Base-by-base conservation (phyloP, 2,329 filamentous ascomycete species). In the Colletotrichum eleusines region DNA sequence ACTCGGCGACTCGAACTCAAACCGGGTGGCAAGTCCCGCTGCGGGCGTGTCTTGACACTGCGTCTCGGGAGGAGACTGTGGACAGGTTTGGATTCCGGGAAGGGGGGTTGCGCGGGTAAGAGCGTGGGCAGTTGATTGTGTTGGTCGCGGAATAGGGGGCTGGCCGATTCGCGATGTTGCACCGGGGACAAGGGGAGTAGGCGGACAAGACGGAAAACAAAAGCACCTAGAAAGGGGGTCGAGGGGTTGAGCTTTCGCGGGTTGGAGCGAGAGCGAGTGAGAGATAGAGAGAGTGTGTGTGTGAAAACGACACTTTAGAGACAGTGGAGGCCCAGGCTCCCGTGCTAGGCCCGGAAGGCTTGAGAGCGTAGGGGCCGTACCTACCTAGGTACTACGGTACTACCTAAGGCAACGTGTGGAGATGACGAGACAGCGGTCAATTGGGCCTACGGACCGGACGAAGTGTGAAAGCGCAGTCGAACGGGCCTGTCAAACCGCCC, bases 11-110 rank as follows among this genome's bases (percentile, higher is more conserved):
- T 69, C 58, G 69, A 69, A 63, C 64, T 67, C 69, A 69, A 68
- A 69, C 64, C 53, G 69, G 40, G 46, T 65, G 69, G 69, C 46
- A 71, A 63, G 58, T 69, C 44, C 69, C 69, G 58, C 64, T 69
- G 66, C 48, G 59, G 40, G 33, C 59, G 66, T 66, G 54, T 60
- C 61, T 71, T 63, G 33, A 58, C 64, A 63, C 46, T 68, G 68
- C 44, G 64, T 69, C 59, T 26, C 20, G 57, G n/a, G 35, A 8
- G 48, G 48, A 18, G 48, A 54, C 51, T 33, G 20, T n/a, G 4
- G 55, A 31, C 55, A 38, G 38, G 16, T n/a, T n/a, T 7, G n/a
- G 11, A 16, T 31, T 31, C 9, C 23, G 16, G 33, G n/a, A n/a
- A n/a, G n/a, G n/a, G n/a, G n/a, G 33, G 6, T 12, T 40, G 51